Conservation (phyloP, 2,329 filamentous ascomycete genomes). For the Diaporthe australafricana region DNA sequence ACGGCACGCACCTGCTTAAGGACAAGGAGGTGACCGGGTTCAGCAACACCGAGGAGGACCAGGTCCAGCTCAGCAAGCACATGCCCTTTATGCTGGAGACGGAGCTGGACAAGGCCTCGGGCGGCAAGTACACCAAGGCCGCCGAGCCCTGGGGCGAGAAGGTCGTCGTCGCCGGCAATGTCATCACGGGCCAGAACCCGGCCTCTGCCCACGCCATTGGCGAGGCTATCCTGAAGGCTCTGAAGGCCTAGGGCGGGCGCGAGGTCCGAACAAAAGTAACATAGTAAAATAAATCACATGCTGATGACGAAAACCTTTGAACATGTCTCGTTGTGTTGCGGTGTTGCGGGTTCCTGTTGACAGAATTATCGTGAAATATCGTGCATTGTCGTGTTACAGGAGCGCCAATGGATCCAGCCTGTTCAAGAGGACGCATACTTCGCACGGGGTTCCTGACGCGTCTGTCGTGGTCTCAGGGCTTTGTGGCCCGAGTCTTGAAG, state of each 20-base stretch:
- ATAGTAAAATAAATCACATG: constrained; percentile 16
- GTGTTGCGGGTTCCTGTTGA: too few relatives aligned
- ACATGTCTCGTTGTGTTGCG: not conserved
- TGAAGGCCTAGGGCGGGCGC: constrained; percentile 40
- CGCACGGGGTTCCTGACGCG: not conserved
- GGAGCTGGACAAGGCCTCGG: constrained; percentile 59
- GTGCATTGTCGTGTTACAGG: not conserved
- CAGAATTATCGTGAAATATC: too few relatives aligned
- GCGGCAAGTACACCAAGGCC: constrained; percentile 68
- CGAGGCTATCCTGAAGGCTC: constrained; percentile 61
- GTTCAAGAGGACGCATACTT: too few relatives aligned
- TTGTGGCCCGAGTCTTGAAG: not conserved
- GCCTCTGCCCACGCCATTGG: constrained; percentile 63
- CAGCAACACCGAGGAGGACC: constrained; percentile 67
- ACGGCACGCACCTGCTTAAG: constrained; percentile 65
- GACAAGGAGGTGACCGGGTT: constrained; percentile 71
- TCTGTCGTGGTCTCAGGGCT: not conserved
- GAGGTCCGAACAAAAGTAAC: not conserved
- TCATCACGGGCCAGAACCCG: constrained; percentile 71
- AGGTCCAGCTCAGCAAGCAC: constrained; percentile 49
- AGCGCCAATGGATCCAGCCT: not conserved
- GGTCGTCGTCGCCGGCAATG: constrained; percentile 61
- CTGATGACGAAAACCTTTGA: not conserved
- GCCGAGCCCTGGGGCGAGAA: constrained; percentile 60
- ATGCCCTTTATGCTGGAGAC: constrained; percentile 73